Percentiles rank a stretch among this genome's conserved stretches.
Conservation (phyloP, 768 basidiomycete species). For the Mycena albidolilacea region DNA sequence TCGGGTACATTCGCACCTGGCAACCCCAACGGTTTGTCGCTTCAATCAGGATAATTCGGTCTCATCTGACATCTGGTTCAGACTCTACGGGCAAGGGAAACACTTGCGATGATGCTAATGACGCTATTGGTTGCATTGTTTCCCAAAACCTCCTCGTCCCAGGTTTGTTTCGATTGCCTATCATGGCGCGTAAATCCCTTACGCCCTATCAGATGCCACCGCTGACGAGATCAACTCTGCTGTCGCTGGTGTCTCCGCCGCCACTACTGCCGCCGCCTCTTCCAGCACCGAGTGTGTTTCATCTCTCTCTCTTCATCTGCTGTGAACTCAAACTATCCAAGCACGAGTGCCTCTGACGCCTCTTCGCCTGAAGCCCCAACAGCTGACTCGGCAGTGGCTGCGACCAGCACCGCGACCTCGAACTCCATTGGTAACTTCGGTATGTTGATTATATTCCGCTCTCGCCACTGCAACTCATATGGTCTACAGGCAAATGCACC, state of each 20-base stretch:
- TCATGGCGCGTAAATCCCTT: neutral
- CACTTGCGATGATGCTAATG: constrained; percentile 67
- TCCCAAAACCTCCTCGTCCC: constrained; percentile 67
- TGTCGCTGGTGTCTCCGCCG: constrained; percentile 50
- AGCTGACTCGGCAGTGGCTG: too few relatives aligned
- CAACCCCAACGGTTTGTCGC: constrained; percentile 46
- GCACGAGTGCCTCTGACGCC: too few relatives aligned
- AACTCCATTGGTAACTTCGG: constrained; percentile 60
- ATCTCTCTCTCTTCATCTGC: too few relatives aligned
- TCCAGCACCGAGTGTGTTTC: too few relatives aligned
- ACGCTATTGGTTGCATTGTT: constrained; percentile 74
- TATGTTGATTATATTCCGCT: neutral
- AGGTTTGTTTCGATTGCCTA: neutral
- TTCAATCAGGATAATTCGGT: neutral
- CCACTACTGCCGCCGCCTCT: constrained; percentile 42
- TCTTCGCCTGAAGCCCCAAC: too few relatives aligned
- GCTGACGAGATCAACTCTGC: constrained; percentile 71
- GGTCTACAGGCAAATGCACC: constrained; percentile 58
- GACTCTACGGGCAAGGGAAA: constrained; percentile 71
- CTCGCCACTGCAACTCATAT: neutral
- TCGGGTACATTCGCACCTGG: constrained; percentile 77
- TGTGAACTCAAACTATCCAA: too few relatives aligned
- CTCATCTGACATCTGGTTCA: neutral
- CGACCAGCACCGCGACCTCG: too few relatives aligned
- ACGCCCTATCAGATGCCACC: constrained; percentile 55